Base-by-base conservation (phyloP, 2,329 filamentous ascomycete species). In the Trichoderma oligosporum region DNA sequence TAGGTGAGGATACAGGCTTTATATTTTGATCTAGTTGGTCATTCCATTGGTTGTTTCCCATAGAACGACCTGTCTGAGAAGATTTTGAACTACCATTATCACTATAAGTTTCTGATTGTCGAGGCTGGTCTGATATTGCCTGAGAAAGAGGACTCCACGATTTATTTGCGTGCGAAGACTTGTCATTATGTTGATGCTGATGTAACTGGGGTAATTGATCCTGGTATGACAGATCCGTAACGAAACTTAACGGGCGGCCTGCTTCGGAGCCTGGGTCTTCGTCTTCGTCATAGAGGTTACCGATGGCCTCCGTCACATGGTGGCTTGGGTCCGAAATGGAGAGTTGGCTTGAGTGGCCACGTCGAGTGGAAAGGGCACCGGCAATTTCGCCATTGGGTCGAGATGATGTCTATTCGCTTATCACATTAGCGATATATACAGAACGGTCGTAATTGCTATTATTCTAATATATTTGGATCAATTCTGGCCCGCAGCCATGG, bases 291-390 rank as follows among this genome's bases (percentile, higher is more conserved):
- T 97, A 96, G 74, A 96, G 83, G 66, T 91, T 91, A 52, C 90
- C 90, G 73, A 96, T 96, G 59, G 91, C 88, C 73, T 96, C 92
- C 57, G 91, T 96, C 70, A 96, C 90, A 82, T 96, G 92, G 75
- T 96, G 91, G 74, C 82, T 91, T 60, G 92, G 88, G 74, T 96
- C 91, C 72, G 89, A 94, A 71, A 96, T 84, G 57, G 82, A 85
- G 49, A 84, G 75, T 66, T 83, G 80, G 67, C 74, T 81, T 60
- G 72, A 73, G 71, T 84, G 82, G 63, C 81, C 81, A 67, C 82
- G 82, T 71, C 81, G 80, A 70, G 72, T 81, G 64, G 79, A 73
- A 72, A 83, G 82, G 71, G 76, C 82, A 68, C 74, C 76, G 70
- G 80, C 78, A 71, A 77, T 74, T 75, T 83, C 77, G 73, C 69